Conservation (phyloP, 1,139 yeast genomes). For the Saccharomyces hybrid region DNA sequence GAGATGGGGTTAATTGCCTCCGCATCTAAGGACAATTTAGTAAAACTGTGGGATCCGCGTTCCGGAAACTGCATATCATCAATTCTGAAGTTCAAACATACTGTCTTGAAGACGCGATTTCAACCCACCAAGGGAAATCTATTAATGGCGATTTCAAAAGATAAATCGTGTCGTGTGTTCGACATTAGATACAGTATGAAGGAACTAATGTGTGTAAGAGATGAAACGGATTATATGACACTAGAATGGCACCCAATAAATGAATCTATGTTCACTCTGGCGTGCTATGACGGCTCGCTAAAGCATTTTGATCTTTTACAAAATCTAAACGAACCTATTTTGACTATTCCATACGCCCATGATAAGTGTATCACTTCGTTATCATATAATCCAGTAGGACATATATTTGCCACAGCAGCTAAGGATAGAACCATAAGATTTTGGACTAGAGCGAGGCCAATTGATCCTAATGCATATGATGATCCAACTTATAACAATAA, state of each 20-base stretch:
- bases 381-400: conserved; percentile 93
- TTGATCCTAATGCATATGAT: conserved; percentile 74
- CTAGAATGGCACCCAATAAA: conserved; percentile 92
- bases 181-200: conserved; percentile 75
- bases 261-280: conserved; percentile 70
- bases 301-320: conserved; percentile 65
- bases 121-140: conserved; percentile 51
- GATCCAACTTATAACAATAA: conserved; percentile 75
- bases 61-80: conserved; percentile 66
- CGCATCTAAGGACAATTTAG: conserved; percentile 89
- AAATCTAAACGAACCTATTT: conserved; percentile 43
- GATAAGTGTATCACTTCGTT: conserved; percentile 86
- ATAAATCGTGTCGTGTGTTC: conserved; percentile 78
- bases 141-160: conserved; percentile 82
- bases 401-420: conserved; percentile 83
- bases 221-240: conserved; percentile 79
- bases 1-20: conserved; percentile 72
- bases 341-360: conserved; percentile 82
- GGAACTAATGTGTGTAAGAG: conserved; percentile 64
- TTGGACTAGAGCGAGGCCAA: conserved; percentile 91
- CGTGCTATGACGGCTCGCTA: conserved; percentile 84
- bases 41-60: conserved; percentile 96
- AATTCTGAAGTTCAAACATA: conserved; percentile 86
- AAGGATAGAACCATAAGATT: conserved; percentile 90
- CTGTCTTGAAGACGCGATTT: conserved; percentile 75